Evolutionary conservation across 169 alveolate species (phyloP).

Genomic region (Plasmodium vivax): DNA sequence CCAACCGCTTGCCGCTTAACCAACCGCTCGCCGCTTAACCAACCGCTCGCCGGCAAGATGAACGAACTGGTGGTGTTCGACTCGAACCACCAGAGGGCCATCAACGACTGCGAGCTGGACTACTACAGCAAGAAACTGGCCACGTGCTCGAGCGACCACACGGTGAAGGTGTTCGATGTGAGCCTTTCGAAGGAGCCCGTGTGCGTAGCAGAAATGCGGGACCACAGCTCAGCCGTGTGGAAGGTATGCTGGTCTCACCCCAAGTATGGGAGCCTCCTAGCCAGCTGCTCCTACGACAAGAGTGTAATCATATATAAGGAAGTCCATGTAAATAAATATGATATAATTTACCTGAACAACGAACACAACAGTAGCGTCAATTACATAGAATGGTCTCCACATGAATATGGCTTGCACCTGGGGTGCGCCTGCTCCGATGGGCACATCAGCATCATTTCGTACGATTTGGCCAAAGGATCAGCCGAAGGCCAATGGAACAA

Average conservation of each 20-base stretch:
- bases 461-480: constrained; percentile 29
- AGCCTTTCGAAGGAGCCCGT: constrained; percentile 79
- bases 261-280: constrained; percentile 88
- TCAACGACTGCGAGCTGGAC: constrained; percentile 88
- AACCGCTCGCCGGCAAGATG: constrained; percentile 45
- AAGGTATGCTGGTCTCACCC: constrained; percentile 93
- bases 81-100: constrained; percentile 79
- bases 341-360: constrained; percentile 80
- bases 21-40: too few relatives aligned
- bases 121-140: constrained; percentile 90
- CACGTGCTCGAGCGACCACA: constrained; percentile 88
- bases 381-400: constrained; percentile 87
- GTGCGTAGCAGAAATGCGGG: constrained; percentile 75
- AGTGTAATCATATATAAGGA: constrained; percentile 88
- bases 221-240: constrained; percentile 91
- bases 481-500: constrained; percentile 82
- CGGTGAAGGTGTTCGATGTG: constrained; percentile 82
- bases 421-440: constrained; percentile 88
- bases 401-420: constrained; percentile 87
- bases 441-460: constrained; percentile 76
- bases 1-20: too few relatives aligned
- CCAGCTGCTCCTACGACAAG: constrained; percentile 91
- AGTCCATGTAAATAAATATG: constrained; percentile 77
- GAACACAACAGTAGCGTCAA: constrained; percentile 85
- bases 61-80: constrained; percentile 79